Conservation (phyloP, 139 green algal genomes). For the Chlamydomonas sp. region DNA sequence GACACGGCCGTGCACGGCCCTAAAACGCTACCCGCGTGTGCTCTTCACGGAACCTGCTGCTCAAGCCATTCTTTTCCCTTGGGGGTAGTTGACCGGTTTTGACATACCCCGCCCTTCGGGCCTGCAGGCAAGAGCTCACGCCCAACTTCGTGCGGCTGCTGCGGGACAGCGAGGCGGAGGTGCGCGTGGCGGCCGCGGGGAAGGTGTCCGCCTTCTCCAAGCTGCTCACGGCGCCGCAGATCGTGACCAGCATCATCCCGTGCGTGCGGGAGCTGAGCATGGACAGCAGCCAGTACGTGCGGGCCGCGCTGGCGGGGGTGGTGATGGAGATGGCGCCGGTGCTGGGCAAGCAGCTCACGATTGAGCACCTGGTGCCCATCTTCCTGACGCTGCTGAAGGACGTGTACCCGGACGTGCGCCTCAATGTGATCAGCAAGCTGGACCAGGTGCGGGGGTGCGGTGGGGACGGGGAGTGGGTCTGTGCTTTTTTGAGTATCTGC, state of each 20-base stretch:
- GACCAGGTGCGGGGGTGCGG: slow-evolving; percentile 78
- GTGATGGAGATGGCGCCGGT: slow-evolving; percentile 96
- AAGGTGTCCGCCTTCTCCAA: slow-evolving; percentile 86
- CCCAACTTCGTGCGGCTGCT: slow-evolving; percentile 86
- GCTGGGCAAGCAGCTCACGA: slow-evolving; percentile 84
- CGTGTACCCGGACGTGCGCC: slow-evolving; percentile 93
- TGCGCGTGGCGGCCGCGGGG: slow-evolving; percentile 83
- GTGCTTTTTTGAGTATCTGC: neutral
- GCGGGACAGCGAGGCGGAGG: slow-evolving; percentile 79
- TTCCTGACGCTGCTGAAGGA: slow-evolving; percentile 97
- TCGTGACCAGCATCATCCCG: slow-evolving; percentile 75
- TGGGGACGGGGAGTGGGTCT: neutral
- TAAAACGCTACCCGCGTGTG: no score
- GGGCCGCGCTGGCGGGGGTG: slow-evolving; percentile 89
- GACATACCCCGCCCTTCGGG: neutral
- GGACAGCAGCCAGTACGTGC: slow-evolving; percentile 90
- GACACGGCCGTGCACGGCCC: no score
- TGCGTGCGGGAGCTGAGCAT: slow-evolving; percentile 89
- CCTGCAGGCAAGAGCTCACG: slow-evolving; percentile 80
- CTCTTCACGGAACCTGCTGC: no score
- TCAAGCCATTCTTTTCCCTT: no score
- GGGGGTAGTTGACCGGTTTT: neutral
- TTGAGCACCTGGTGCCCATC: slow-evolving; percentile 94
- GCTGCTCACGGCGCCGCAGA: slow-evolving; percentile 67
- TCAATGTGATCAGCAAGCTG: slow-evolving; percentile 99